A percentile compares a stretch with the other conserved stretches of the same genome.
Conservation (phyloP, 225 moss, liverwort and hornwort species). For the Physcomitrellopsis africana region DNA sequence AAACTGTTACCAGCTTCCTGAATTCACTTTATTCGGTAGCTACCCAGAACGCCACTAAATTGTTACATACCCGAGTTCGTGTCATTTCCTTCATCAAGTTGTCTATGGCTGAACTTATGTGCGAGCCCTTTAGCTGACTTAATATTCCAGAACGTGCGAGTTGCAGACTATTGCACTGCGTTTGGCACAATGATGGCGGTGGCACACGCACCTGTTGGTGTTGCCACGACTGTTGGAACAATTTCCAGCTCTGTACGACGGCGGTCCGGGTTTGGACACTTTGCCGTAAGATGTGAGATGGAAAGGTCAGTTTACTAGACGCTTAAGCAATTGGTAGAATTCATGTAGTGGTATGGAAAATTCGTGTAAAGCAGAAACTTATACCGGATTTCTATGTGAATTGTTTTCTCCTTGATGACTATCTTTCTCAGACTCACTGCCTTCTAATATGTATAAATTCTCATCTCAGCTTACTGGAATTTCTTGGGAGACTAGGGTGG, state of each 20-base stretch:
- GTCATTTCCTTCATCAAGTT: not conserved
- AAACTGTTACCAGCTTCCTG: not conserved
- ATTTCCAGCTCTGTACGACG: slow-evolving; percentile 34
- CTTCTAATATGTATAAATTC: not conserved
- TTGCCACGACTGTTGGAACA: slow-evolving; percentile 32
- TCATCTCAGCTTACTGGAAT: slow-evolving; percentile 5
- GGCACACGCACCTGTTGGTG: slow-evolving; percentile 39
- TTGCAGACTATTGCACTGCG: slow-evolving; percentile 15
- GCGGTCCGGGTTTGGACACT: slow-evolving; percentile 28
- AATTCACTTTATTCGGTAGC: not conserved
- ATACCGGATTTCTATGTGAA: not conserved
- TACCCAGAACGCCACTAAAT: not conserved
- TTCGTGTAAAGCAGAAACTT: not conserved
- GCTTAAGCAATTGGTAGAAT: not conserved
- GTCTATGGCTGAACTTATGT: not conserved
- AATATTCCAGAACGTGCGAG: not conserved
- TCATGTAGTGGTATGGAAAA: not conserved
- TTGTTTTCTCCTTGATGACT: not conserved
- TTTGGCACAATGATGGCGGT: slow-evolving; percentile 39
- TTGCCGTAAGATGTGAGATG: slow-evolving; percentile 41
- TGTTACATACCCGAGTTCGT: not conserved
- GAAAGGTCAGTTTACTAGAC: slow-evolving; percentile 38
- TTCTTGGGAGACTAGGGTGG: slow-evolving; percentile 30
- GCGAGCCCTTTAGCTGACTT: slow-evolving; percentile 10
- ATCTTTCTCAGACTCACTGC: not conserved